Percentiles rank a stretch among this genome's conserved stretches.
These are phyloP conservation scores for Paraglomus occultum DNA, from an alignment of 192 early-diverging fungal genomes.

Conservation along the genomic window DNA sequence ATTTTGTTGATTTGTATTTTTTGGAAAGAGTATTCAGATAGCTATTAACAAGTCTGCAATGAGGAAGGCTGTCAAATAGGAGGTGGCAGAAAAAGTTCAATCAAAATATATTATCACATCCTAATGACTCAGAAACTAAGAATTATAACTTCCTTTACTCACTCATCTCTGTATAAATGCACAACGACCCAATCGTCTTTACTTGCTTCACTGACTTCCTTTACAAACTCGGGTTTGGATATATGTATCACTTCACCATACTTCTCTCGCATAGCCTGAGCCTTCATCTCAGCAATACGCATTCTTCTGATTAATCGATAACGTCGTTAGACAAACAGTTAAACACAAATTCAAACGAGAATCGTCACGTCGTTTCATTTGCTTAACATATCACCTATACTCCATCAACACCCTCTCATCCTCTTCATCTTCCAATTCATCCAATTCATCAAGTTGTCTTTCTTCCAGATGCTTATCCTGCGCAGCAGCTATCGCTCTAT, in stretches of 20 bases:
- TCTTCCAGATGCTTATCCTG: constrained; percentile 65
- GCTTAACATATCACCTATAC: constrained; percentile 52
- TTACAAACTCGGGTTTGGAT: constrained; percentile 88
- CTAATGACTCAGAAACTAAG: not conserved
- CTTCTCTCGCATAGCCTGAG: constrained; percentile 65
- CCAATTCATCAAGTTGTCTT: constrained; percentile 76
- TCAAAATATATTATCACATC: not conserved
- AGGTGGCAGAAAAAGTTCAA: constrained; percentile 32
- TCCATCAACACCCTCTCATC: constrained; percentile 81
- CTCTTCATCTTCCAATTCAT: constrained; percentile 91
- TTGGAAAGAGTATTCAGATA: constrained; percentile 69
- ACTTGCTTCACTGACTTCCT: constrained; percentile 89
- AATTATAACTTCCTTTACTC: constrained; percentile 20
- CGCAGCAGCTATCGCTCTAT: constrained; percentile 59
- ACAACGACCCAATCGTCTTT: constrained; percentile 63
- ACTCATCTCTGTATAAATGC: constrained; percentile 65
- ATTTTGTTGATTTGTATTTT: constrained; percentile 86
- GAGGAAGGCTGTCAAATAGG: constrained; percentile 68
- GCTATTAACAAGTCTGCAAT: constrained; percentile 81
- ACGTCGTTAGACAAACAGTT: not conserved
- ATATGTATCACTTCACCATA: constrained; percentile 86
- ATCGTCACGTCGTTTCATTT: not conserved
- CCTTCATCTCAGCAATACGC: constrained; percentile 84
- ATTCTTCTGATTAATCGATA: constrained; percentile 52
- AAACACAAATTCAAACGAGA: constrained; percentile 3